These are phyloP conservation scores for Colletotrichum higginsianum DNA, from an alignment of 2,329 filamentous ascomycete genomes.

Conservation along the genomic window DNA sequence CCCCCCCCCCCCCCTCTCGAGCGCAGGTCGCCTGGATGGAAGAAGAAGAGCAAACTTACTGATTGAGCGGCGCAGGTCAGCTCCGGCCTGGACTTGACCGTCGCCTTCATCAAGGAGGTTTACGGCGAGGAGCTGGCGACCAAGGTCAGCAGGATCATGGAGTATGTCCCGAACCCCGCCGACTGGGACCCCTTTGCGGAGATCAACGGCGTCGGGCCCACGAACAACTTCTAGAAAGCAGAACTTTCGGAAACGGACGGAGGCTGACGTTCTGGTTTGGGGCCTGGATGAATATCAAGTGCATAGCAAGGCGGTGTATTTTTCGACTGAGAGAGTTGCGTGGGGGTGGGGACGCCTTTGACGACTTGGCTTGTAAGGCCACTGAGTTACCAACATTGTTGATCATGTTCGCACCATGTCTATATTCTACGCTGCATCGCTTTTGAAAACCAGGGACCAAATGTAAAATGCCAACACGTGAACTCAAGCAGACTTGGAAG, in stretches of 20 bases:
- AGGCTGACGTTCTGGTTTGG: background rate
- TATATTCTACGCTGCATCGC: background rate
- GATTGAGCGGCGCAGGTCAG: conserved; percentile 48
- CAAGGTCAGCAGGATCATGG: conserved; percentile 63
- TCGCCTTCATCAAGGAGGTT: conserved; percentile 56
- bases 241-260: background rate
- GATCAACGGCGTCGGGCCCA: conserved; percentile 46
- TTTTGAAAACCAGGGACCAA: background rate
- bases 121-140: conserved; percentile 66
- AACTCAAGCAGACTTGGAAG: conserved; percentile 9
- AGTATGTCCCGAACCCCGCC: conserved; percentile 61
- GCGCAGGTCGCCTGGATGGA: background rate
- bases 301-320: conserved; percentile 4
- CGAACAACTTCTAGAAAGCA: conserved; percentile 26
- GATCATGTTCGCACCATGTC: background rate
- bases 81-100: conserved; percentile 54
- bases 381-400: background rate
- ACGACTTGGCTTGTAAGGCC: background rate
- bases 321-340: background rate
- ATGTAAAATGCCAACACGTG: background rate
- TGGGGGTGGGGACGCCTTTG: background rate
- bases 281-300: background rate
- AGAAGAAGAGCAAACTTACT: conserved; percentile 10
- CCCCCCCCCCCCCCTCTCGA: background rate
- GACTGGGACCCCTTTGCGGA: conserved; percentile 50